These are phyloP conservation scores for Termitomyces sp. DNA, from an alignment of 768 basidiomycete genomes.

Conservation along the genomic window DNA sequence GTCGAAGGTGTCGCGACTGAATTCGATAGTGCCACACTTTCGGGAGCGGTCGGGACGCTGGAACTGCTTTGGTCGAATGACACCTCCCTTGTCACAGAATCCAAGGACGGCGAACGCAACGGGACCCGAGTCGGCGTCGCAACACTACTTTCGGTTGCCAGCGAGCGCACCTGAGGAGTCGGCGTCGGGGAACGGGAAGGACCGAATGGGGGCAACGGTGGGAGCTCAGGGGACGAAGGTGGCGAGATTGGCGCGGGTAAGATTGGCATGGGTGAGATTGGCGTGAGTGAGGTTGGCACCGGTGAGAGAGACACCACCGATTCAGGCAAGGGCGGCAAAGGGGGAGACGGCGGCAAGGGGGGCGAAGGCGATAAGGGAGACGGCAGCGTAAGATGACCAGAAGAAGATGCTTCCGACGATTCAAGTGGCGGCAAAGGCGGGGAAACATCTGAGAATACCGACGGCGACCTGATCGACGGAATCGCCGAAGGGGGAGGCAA, in stretches of 20 bases:
- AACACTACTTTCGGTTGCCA: slow-evolving; percentile 19
- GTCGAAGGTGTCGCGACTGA: slow-evolving; percentile 19
- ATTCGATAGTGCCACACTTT: slow-evolving; percentile 9
- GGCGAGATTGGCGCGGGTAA: slow-evolving; percentile 21
- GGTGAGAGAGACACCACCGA: slow-evolving; percentile 2
- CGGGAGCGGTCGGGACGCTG: slow-evolving; percentile 8
- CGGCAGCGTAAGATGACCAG: not conserved
- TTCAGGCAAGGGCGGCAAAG: slow-evolving; percentile 13
- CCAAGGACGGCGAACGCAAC: slow-evolving; percentile 17
- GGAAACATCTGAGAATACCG: slow-evolving; percentile 10
- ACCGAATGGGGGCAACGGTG: slow-evolving; percentile 19
- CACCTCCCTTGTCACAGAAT: slow-evolving; percentile 8
- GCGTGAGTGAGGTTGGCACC: slow-evolving; percentile 22
- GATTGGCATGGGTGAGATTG: slow-evolving; percentile 17
- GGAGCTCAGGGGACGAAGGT: slow-evolving; percentile 18
- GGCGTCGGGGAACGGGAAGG: slow-evolving; percentile 12
- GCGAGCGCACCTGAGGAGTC: slow-evolving; percentile 3
- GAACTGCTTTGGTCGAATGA: slow-evolving; percentile 10
- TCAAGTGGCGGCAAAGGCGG: slow-evolving; percentile 16
- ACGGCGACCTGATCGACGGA: slow-evolving; percentile 14
- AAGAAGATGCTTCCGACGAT: slow-evolving; percentile 22
- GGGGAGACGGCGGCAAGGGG: not conserved
- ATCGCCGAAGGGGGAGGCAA: slow-evolving; percentile 13
- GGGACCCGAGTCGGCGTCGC: slow-evolving; percentile 33
- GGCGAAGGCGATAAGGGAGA: slow-evolving; percentile 13